Conservation (phyloP, 805 yeast species). For the Sugiyamaella floridensis region DNA sequence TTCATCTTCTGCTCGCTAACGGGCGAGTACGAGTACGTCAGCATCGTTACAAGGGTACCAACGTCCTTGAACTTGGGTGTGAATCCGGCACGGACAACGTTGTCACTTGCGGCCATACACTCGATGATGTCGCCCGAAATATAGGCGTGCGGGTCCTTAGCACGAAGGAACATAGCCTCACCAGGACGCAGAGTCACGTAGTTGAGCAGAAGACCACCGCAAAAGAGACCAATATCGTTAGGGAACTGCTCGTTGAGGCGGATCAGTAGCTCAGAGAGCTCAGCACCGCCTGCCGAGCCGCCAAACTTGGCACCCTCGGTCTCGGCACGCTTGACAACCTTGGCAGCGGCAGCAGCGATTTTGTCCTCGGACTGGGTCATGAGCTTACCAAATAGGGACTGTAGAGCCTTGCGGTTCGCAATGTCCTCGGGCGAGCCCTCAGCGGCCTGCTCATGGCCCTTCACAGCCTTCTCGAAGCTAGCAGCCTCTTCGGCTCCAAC, state of each 20-base stretch:
- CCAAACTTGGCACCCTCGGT: conserved; percentile 53
- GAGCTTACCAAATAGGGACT: conserved; percentile 67
- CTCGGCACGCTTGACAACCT: conserved; percentile 59
- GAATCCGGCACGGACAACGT: conserved; percentile 97
- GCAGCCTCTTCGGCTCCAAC: conserved; percentile 58
- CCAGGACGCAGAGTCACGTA: conserved; percentile 79
- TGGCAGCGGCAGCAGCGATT: conserved; percentile 49
- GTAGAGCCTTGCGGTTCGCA: conserved; percentile 58
- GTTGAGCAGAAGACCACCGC: conserved; percentile 89
- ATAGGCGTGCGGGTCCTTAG: conserved; percentile 97
- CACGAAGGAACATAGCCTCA: conserved; percentile 93
- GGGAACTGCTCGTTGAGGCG: conserved; percentile 86
- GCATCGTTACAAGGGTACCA: conserved; percentile 76
- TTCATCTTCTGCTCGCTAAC: conserved; percentile 92
- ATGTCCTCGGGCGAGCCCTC: conserved; percentile 48
- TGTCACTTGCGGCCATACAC: conserved; percentile 99
- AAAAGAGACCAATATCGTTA: conserved; percentile 86
- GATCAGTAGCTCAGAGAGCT: conserved; percentile 64
- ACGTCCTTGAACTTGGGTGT: conserved; percentile 99
- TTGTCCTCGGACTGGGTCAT: conserved; percentile 72
- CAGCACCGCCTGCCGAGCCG: conserved; percentile 31
- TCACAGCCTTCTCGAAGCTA: conserved; percentile 35
- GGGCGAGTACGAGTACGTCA: conserved; percentile 81
- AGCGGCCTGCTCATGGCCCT: conserved; percentile 30
- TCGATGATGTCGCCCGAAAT: conserved; percentile 96